These are phyloP conservation scores for Erodium trifolium DNA, from an alignment of 441 rosid genomes.

Conservation along the genomic window DNA sequence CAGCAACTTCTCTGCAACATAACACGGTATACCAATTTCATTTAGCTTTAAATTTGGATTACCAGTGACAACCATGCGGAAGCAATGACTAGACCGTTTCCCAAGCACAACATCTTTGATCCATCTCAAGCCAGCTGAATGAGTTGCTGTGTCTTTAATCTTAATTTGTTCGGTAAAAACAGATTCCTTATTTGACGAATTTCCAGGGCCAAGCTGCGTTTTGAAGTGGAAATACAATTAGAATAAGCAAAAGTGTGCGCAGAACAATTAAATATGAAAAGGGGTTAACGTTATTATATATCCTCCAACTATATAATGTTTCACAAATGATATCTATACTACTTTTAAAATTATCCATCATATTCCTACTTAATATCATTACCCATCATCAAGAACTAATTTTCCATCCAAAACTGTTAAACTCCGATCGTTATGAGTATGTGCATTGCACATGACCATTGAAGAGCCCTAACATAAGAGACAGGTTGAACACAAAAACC, in stretches of 20 bases:
- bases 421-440: neutral
- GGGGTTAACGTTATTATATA: neutral
- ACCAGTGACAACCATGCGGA: conserved; percentile 88
- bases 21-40: conserved; percentile 85
- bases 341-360: neutral
- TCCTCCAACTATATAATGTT: neutral
- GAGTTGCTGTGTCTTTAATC: conserved; percentile 38
- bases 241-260: conserved; percentile 12
- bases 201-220: conserved; percentile 62
- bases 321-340: neutral
- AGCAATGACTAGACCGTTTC: conserved; percentile 73
- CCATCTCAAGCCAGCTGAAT: conserved; percentile 73
- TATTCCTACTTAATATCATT: neutral
- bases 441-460: neutral
- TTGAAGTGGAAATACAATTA: conserved; percentile 18
- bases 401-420: neutral
- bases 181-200: conserved; percentile 32
- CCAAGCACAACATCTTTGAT: conserved; percentile 88
- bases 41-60: conserved; percentile 66
- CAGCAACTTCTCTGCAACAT: conserved; percentile 67
- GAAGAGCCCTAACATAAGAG: no score
- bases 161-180: conserved; percentile 29
- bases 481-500: no score
- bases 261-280: conserved; percentile 6
- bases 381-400: neutral